Conservation (phyloP, 768 basidiomycete species). For the Trametes cingulata region DNA sequence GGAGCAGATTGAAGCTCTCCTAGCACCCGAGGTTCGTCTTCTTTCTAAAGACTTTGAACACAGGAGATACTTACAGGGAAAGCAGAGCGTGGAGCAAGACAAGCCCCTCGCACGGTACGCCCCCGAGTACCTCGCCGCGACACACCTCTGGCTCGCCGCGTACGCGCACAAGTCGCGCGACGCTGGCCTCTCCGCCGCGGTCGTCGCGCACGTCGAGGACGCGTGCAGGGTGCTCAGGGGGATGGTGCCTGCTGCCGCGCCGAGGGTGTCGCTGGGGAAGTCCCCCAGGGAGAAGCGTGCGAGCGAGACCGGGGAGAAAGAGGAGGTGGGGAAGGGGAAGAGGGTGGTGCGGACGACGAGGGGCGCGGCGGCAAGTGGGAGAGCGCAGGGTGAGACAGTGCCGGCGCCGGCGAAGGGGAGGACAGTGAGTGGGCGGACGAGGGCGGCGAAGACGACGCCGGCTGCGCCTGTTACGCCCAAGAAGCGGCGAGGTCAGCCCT, state of each 20-base stretch:
- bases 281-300: background rate
- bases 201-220: constrained; percentile 54
- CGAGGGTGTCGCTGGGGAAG: constrained; percentile 15
- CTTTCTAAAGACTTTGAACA: background rate
- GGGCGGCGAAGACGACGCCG: constrained; percentile 19
- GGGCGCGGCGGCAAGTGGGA: constrained; percentile 3
- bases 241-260: constrained; percentile 28
- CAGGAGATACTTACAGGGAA: background rate
- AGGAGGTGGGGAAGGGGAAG: background rate
- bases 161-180: constrained; percentile 61
- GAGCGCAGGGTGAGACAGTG: background rate
- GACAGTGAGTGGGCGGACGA: constrained; percentile 7
- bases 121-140: constrained; percentile 52
- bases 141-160: constrained; percentile 70
- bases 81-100: constrained; percentile 36
- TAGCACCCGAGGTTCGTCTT: constrained; percentile 42
- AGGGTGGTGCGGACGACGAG: constrained; percentile 5
- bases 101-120: constrained; percentile 28
- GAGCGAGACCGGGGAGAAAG: background rate
- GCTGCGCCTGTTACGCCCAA: constrained; percentile 45
- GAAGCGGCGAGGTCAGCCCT: constrained; percentile 37
- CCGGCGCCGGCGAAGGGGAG: constrained; percentile 2
- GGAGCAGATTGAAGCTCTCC: constrained; percentile 43
- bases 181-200: constrained; percentile 42
- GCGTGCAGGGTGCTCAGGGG: constrained; percentile 52